These are phyloP conservation scores for Gamsiella multidivaricata DNA, from an alignment of 192 early-diverging fungal genomes.

Conservation along the genomic window DNA sequence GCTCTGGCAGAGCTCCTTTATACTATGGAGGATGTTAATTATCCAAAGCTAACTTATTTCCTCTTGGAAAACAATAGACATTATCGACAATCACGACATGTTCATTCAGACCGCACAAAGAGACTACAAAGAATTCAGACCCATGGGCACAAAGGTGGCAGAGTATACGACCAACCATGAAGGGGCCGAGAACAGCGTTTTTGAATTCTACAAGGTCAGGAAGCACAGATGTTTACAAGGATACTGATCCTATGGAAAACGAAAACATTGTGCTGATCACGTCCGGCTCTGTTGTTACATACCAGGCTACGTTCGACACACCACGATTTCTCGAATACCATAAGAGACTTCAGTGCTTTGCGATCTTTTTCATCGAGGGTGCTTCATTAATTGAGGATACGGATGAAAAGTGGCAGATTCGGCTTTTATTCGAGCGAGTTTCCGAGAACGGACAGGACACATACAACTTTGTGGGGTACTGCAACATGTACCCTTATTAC, in stretches of 20 bases:
- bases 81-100: conserved; percentile 66
- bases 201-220: conserved; percentile 80
- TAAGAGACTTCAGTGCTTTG: conserved; percentile 79
- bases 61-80: conserved; percentile 36
- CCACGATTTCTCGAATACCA: conserved; percentile 82
- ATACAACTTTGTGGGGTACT: conserved; percentile 87
- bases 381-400: conserved; percentile 84
- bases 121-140: conserved; percentile 76
- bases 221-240: not conserved
- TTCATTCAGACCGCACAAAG: conserved; percentile 71
- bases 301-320: conserved; percentile 69
- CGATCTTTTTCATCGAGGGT: conserved; percentile 91
- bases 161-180: conserved; percentile 70
- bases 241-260: too few relatives aligned
- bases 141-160: conserved; percentile 80
- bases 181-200: conserved; percentile 49
- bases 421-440: conserved; percentile 70
- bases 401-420: conserved; percentile 87
- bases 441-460: conserved; percentile 51
- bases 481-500: conserved; percentile 87
- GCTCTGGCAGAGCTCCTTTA: too few relatives aligned
- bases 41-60: not conserved
- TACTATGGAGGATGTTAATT: too few relatives aligned
- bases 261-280: too few relatives aligned
- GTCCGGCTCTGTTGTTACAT: not conserved